These are phyloP conservation scores for Kalanchoe fedtschenkoi DNA, from an alignment of 164 flowering plant species.

Conservation along the genomic window DNA sequence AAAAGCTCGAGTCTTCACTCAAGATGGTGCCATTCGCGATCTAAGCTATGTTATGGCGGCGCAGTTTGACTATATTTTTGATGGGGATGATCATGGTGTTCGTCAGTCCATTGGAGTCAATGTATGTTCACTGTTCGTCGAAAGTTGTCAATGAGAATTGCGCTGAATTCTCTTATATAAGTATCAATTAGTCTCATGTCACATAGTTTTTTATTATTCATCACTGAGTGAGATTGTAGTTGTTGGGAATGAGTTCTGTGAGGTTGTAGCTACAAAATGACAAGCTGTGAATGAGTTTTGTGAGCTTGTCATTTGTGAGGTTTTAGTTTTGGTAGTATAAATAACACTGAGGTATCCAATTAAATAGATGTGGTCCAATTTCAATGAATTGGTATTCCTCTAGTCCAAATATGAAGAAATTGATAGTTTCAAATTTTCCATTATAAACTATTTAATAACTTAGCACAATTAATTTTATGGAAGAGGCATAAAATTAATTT, in stretches of 20 bases:
- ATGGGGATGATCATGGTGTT: background rate
- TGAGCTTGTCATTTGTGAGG: too few species aligned
- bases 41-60: conserved; percentile 9
- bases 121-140: conserved; percentile 9
- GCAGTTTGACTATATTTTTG: background rate
- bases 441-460: too few species aligned
- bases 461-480: too few species aligned
- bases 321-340: too few species aligned
- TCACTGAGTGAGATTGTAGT: background rate
- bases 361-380: too few species aligned
- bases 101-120: background rate
- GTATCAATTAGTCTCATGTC: conserved; percentile 3
- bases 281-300: too few species aligned
- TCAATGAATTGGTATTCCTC: too few species aligned
- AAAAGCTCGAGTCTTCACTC: too few species aligned
- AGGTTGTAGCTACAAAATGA: background rate
- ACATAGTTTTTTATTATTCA: background rate
- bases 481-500: too few species aligned
- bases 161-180: conserved; percentile 6
- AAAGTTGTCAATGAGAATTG: conserved; percentile 5
- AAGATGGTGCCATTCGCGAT: background rate
- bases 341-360: too few species aligned
- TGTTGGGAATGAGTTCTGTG: conserved; percentile 2
- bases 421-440: too few species aligned
- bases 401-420: too few species aligned